Evolutionary conservation across 208 protist genomes (phyloP).

Genomic region (Wallacemonas sp.): DNA sequence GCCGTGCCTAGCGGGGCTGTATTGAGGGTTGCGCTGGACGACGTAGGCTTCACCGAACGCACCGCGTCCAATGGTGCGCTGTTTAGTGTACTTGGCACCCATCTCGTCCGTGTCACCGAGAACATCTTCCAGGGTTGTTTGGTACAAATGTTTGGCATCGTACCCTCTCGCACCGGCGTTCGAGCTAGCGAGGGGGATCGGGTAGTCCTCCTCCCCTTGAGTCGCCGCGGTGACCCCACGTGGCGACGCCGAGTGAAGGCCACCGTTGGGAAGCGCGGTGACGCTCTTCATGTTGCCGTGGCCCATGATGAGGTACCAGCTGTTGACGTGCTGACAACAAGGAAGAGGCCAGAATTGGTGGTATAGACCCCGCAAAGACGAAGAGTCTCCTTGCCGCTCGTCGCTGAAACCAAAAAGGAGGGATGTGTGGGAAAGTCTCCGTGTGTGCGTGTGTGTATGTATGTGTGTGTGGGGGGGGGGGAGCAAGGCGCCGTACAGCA

Average conservation of each 20-base stretch:
- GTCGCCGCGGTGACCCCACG: too few species aligned
- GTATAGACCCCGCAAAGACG: too few species aligned
- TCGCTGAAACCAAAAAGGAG: too few species aligned
- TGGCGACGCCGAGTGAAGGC: neutral
- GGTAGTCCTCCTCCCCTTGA: constrained; percentile 12
- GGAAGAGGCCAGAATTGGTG: too few species aligned
- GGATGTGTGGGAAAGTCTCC: too few species aligned
- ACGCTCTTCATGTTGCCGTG: constrained; percentile 2
- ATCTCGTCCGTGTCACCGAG: constrained; percentile 17
- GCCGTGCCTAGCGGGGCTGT: constrained; percentile 25
- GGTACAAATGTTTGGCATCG: neutral
- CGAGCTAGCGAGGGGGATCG: constrained; percentile 21
- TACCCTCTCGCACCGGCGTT: neutral
- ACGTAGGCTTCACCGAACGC: constrained; percentile 90
- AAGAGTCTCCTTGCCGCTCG: too few species aligned
- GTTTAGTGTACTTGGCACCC: constrained; percentile 58
- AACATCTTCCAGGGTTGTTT: constrained; percentile 16
- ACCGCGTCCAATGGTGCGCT: constrained; percentile 82
- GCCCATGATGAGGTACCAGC: neutral
- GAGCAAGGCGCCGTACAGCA: too few species aligned
- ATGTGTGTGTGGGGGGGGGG: too few species aligned
- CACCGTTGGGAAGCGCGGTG: neutral
- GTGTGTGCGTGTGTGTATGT: too few species aligned
- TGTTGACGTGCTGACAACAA: too few species aligned
- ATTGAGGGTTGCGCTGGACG: constrained; percentile 59